These are phyloP conservation scores for Fusarium odoratissimum DNA, from an alignment of 2,329 filamentous ascomycete genomes.

Conservation along the genomic window DNA sequence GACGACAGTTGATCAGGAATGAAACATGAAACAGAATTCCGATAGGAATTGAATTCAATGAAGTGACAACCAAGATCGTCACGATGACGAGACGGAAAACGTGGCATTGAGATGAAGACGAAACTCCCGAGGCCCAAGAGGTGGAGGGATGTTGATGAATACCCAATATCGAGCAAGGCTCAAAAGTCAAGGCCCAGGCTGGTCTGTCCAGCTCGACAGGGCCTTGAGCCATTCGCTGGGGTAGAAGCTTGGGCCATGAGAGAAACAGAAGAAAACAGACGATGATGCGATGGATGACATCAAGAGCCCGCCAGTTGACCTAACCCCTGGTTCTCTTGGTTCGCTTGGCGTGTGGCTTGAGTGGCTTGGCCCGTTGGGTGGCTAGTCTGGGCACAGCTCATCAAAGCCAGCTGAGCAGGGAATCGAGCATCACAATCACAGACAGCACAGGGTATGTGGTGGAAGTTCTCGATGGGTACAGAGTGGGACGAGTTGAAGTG, in stretches of 20 bases:
- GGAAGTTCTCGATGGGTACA: conserved; percentile 13
- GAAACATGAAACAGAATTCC: conserved; percentile 12
- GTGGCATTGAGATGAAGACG: conserved; percentile 12
- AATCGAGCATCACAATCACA: not conserved
- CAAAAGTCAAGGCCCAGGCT: conserved; percentile 2
- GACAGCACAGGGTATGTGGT: not conserved
- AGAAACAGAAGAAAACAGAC: conserved; percentile 7
- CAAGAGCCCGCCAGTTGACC: conserved; percentile 30
- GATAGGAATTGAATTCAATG: not conserved
- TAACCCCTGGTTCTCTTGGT: conserved; percentile 28
- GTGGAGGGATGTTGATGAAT: not conserved
- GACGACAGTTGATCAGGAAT: not conserved
- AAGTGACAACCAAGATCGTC: conserved; percentile 1
- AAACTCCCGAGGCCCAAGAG: conserved; percentile 5
- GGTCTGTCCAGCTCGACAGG: conserved; percentile 36
- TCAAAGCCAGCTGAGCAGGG: conserved; percentile 43
- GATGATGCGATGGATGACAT: conserved; percentile 45
- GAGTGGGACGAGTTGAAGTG: conserved; percentile 20
- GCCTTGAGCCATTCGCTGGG: not conserved
- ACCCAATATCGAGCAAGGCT: conserved; percentile 1
- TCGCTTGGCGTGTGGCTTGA: conserved; percentile 37
- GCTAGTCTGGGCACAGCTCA: conserved; percentile 35
- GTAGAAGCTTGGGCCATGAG: conserved; percentile 20
- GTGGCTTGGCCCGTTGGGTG: conserved; percentile 30
- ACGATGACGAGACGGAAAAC: conserved; percentile 22